Base-by-base conservation (phyloP, 805 yeast genomes). In the Millerozyma acaciae region DNA sequence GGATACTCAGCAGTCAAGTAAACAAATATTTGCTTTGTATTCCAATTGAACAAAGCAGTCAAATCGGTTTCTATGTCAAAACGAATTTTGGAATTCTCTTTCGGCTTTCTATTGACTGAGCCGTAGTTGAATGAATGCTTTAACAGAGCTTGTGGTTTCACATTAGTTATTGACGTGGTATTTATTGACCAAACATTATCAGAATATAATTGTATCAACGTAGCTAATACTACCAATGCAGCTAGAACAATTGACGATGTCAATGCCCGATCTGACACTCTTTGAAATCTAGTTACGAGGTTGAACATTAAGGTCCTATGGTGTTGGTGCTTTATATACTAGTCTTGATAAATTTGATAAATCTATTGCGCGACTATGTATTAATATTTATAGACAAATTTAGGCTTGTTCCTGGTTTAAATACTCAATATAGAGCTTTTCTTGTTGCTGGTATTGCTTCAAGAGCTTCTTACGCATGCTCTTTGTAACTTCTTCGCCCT, bases 11-110 rank as follows among this genome's bases (percentile, higher is more conserved):
- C 95, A 3, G 94, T 84, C 42, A 93, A 67, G 50, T 90, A 93
- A 4, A 82, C 84, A 50, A 93, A 90, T n/a, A 90, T 78, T 59
- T 90, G 97, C 54, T 90, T 90, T 8, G 98, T 93, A 61, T 90
- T 93, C 96, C 97, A 90, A 58, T 84, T 88, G 73, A 89, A 89
- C 33, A 93, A 68, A 2, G 86, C 80, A 2, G 84, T 54, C 40
- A 90, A 67, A 57, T 90, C 96, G 1, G 70, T 67, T 5, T 76
- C 76, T 29, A 93, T 62, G 53, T 86, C 95, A 50, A 93, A 88
- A 8, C 62, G 61, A 24, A 88, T 56, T 46, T 72, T 75, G 37
- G 83, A 69, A 53, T 86, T 86, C 51, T 89, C 95, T 61, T 82
- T 88, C 32, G 84, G 80, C 43, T 69, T 73, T 32, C 80, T 77